A percentile compares a stretch with the other conserved stretches of the same genome.
Conservation (phyloP, 2,329 filamentous ascomycete genomes). For the Diaporthe caulivora region DNA sequence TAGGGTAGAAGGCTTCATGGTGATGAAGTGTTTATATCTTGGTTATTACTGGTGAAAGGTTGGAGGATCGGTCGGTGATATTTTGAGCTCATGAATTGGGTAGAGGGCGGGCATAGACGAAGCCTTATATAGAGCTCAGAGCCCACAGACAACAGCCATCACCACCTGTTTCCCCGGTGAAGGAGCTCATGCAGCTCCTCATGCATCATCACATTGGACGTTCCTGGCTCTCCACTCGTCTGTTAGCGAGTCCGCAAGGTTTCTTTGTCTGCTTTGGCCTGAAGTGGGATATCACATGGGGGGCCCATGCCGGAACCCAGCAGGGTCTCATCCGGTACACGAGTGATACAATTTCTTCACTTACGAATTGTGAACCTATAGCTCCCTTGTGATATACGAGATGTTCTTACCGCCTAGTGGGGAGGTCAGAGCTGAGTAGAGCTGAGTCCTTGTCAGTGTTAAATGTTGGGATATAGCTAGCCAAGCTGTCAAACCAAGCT, state of each 20-base stretch:
- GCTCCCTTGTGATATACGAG: background rate
- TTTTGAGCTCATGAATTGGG: background rate
- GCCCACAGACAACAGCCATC: background rate
- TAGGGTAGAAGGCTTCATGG: constrained; percentile 25
- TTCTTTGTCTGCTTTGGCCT: constrained; percentile 12
- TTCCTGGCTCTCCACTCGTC: background rate
- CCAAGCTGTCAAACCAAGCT: background rate
- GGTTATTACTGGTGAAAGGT: background rate
- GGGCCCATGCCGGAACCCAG: too few species aligned
- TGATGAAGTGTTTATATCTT: background rate
- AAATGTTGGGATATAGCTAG: background rate
- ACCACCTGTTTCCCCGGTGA: background rate
- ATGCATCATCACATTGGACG: background rate
- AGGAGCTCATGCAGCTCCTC: background rate
- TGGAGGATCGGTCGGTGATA: background rate
- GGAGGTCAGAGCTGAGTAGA: constrained; percentile 9
- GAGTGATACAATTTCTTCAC: background rate
- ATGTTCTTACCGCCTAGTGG: background rate
- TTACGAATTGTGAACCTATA: background rate
- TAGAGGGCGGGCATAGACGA: background rate
- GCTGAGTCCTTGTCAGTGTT: background rate
- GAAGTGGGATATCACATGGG: constrained; percentile 1
- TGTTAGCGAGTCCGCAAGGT: background rate
- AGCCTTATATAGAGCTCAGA: constrained; percentile 8
- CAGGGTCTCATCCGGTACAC: background rate